Percentiles rank a stretch among this genome's conserved stretches.
Evolutionary conservation across 2,329 filamentous ascomycete genomes (phyloP).

Genomic region (Colletotrichum sidae): DNA sequence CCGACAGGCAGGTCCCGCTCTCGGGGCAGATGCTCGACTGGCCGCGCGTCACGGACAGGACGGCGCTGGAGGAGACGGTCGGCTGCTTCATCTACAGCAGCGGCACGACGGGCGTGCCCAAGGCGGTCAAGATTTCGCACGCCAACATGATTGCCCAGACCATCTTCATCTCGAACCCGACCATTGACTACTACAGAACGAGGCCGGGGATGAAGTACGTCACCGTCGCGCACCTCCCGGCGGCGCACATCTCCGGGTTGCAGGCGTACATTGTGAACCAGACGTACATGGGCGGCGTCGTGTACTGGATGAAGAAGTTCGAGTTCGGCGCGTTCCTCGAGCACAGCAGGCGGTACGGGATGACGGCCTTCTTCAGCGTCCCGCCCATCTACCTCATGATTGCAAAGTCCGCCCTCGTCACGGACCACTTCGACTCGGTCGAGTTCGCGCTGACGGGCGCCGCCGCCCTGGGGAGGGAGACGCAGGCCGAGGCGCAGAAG

Average conservation of each 20-base stretch:
- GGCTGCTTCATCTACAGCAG: conserved; percentile 61
- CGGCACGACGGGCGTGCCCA: conserved; percentile 61
- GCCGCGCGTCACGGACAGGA: conserved; percentile 62
- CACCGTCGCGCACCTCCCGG: conserved; percentile 56
- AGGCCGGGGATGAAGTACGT: conserved; percentile 45
- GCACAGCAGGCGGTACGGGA: conserved; percentile 60
- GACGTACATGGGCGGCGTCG: conserved; percentile 55
- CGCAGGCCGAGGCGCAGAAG: conserved; percentile 61
- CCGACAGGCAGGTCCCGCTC: conserved; percentile 46
- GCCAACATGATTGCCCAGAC: conserved; percentile 55
- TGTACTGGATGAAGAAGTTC: conserved; percentile 74
- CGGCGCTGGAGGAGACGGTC: conserved; percentile 53
- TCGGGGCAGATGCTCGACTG: conserved; percentile 59
- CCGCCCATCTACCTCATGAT: conserved; percentile 71
- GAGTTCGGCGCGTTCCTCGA: conserved; percentile 66
- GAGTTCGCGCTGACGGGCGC: conserved; percentile 63
- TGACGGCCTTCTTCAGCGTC: conserved; percentile 69
- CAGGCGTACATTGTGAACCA: conserved; percentile 56
- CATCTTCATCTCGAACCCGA: conserved; percentile 45
- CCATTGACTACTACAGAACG: conserved; percentile 44
- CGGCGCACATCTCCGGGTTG: conserved; percentile 60
- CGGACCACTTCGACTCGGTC: conserved; percentile 64
- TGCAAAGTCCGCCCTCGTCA: conserved; percentile 66
- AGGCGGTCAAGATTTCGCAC: conserved; percentile 60
- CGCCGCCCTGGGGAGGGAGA: conserved; percentile 65